A percentile compares a stretch with the other conserved stretches of the same genome.
Evolutionary conservation across 495 filamentous ascomycete species (phyloP).

Genomic region (Daldinia childiae): DNA sequence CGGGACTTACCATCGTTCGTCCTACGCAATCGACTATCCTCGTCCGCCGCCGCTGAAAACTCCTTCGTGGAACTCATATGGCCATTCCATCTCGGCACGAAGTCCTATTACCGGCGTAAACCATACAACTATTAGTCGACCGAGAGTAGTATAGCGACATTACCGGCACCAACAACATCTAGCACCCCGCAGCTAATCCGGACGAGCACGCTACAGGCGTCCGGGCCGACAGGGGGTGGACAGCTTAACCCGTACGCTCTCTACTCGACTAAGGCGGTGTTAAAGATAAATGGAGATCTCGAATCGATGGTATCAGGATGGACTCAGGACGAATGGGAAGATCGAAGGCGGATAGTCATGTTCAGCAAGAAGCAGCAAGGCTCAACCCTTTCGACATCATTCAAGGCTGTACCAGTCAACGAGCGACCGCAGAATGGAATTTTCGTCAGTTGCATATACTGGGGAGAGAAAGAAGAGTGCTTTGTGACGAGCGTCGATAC

Average conservation of each 20-base stretch:
- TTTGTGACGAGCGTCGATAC: conserved; percentile 97
- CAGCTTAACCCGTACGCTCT: conserved; percentile 82
- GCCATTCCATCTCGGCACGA: conserved; percentile 53
- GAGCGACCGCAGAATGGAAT: conserved; percentile 78
- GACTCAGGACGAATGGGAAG: conserved; percentile 79
- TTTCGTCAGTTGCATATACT: conserved; percentile 91
- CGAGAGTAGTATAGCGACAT: conserved; percentile 55
- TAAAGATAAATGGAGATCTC: conserved; percentile 87
- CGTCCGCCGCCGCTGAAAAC: conserved; percentile 57
- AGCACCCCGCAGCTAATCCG: conserved; percentile 72
- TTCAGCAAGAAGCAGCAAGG: conserved; percentile 84
- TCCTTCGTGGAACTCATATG: conserved; percentile 61
- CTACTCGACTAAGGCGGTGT: conserved; percentile 84
- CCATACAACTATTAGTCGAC: conserved; percentile 50
- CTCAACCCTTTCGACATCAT: conserved; percentile 75
- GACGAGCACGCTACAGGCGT: conserved; percentile 80
- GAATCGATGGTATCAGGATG: conserved; percentile 80
- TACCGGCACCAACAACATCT: conserved; percentile 49
- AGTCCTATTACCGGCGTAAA: conserved; percentile 47
- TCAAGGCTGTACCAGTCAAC: conserved; percentile 73
- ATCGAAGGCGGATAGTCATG: conserved; percentile 81
- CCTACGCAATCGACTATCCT: conserved; percentile 57
- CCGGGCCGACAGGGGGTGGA: conserved; percentile 51
- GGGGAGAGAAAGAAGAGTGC: conserved; percentile 88
- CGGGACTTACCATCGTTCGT: conserved; percentile 55